Evolutionary conservation across 1,139 yeast species (phyloP), one percentile per base, ranked within the genome.

Genomic region (Nakaseomyces glabratus): DNA sequence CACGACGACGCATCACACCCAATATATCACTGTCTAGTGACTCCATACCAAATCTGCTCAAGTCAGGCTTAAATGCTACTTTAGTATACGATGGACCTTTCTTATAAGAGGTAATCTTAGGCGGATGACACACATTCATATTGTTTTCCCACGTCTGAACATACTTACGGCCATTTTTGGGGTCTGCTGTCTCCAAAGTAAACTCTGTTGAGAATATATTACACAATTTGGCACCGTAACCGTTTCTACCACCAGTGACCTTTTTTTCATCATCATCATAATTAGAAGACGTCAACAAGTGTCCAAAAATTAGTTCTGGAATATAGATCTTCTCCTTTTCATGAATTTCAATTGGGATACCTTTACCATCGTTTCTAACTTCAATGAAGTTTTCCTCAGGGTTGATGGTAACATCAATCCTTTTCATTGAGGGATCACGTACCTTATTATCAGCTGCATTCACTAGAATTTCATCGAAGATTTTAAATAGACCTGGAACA

Each of bases 361-460:
- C 98, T 44, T 71, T 75, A 39, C 99, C 99, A 53, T 90, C 96
- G 58, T 93, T 93, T 65, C 72, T 74, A 6, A 93, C 93, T 42
- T 78, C 76, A 34, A 93, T 82, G 18, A 71, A 52, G 51, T 85
- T 85, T 39, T 70, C 68, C 41, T 80, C 95, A 1, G 79, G 69
- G 47, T 84, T 81, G 36, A 93, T 84, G 29, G 63, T 71, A 11
- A 93, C 97, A 41, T 76, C 82, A 42, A 93, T 73, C 45, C 72
- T 75, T 52, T 76, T 82, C 98, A 93, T 93, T 6, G 71, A 51
- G 1, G 95, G 85, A 55, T 93, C 99, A 48, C 98, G 76, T 45
- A 90, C 90, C 63, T 93, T 93, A 65, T 93, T 93, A 61, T 93
- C 98, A 11, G 98, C 99, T 2, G 99, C 98, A 59, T 93, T 93